Conservation (phyloP, 352 stramenopile genomes). For the Phytopythium vexans region DNA sequence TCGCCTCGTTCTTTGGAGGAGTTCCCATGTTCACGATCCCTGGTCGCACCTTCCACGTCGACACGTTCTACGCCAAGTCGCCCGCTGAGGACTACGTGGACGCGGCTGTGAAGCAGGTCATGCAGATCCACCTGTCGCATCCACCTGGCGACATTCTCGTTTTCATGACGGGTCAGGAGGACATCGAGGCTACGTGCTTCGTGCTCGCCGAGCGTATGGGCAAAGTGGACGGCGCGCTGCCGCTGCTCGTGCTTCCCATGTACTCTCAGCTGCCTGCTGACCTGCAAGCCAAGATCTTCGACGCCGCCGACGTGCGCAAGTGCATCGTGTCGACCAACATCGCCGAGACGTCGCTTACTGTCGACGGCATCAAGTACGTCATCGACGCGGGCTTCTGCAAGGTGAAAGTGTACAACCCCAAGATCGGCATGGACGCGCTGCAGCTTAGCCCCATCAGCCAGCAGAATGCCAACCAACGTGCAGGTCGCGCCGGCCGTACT, state of each 20-base stretch:
- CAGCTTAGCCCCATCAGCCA: conserved; percentile 95
- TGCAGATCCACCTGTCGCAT: conserved; percentile 98
- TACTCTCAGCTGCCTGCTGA: conserved; percentile 98
- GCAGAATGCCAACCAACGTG: conserved; percentile 97
- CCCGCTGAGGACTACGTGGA: conserved; percentile 98
- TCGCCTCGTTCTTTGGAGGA: conserved; percentile 96
- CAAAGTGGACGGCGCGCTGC: conserved; percentile 85
- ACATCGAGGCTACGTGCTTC: conserved; percentile 96
- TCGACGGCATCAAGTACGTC: conserved; percentile 98
- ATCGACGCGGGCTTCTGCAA: conserved; percentile 98
- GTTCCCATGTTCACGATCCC: conserved; percentile 98
- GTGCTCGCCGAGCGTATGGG: conserved; percentile 95
- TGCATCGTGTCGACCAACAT: conserved; percentile 99
- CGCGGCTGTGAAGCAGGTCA: conserved; percentile 96
- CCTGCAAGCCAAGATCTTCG: conserved; percentile 98
- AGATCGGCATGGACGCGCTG: conserved; percentile 98
- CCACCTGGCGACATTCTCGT: conserved; percentile 97
- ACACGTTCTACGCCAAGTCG: conserved; percentile 90
- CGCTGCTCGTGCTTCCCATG: conserved; percentile 98
- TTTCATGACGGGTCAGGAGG: conserved; percentile 99
- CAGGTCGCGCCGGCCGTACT: conserved; percentile 92
- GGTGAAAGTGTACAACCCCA: conserved; percentile 99
- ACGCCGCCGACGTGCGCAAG: conserved; percentile 93
- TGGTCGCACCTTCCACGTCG: conserved; percentile 80
- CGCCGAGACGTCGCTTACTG: conserved; percentile 94